Evolutionary conservation across 2,329 filamentous ascomycete genomes (phyloP), one percentile per base, ranked within the genome.

Genomic region (Calonectria crousiana): DNA sequence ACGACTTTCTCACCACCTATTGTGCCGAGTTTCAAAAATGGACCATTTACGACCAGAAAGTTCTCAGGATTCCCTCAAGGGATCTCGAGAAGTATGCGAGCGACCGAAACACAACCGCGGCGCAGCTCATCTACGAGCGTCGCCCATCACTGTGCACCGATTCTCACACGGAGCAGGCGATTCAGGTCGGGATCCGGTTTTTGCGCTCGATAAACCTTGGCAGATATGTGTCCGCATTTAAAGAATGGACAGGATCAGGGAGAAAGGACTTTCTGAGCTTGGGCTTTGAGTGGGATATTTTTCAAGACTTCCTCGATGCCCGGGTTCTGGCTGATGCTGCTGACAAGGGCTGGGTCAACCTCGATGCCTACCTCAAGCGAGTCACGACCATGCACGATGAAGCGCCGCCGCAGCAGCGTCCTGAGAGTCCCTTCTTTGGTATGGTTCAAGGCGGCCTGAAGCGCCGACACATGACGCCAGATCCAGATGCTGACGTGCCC

Each of bases 121-220:
- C 58, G 5, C 52, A 74, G 9, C 62, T 79, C 26, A 66, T 81
- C 4, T 47, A 72, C 20, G 38, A 77, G 13, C 30, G 71, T 20
- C 81, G 81, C 0, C 82, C 82, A 4, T 16, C 5, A 3, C 72
- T 84, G 9, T 73, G 69, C 11, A 82, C 80, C 0, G 82, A 84
- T 34, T 20, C 38, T 1, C 51, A 83, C 2, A 41, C 74, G 4
- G 20, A 28, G 1, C 41, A 75, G 5, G 79, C 81, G 2, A 68
- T 79, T 14, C 53, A 76, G 5, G 62, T 47, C 2, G 81, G 78
- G 0, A 23, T 58, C 1, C 13, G n/a, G 9, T 84, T 81, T 49
- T 23, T 83, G 44, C 38, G 52, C 14, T 44, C 32, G 0, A 34
- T 70, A 0, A 67, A 71, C 0, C 72, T 79, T 6, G 38, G 28